Evolutionary conservation across 352 stramenopile species (phyloP), one percentile per base, ranked within the genome.

Genomic region (Phytopythium litorale): DNA sequence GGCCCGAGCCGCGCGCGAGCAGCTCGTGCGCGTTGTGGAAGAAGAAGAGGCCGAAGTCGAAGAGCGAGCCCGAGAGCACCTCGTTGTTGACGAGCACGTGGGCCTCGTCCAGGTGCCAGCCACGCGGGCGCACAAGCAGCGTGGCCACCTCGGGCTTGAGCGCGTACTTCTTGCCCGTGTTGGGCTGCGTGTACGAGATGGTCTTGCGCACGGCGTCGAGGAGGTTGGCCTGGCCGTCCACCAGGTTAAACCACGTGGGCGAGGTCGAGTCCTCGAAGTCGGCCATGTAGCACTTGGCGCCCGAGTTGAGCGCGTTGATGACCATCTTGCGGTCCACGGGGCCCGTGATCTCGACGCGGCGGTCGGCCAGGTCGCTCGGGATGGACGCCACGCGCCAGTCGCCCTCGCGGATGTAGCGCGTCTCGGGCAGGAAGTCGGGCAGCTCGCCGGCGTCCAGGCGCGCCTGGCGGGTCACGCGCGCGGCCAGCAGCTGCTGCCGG

Each of bases 31-130:
- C 89, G 70, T 99, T 99, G 80, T 98, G 94, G 73, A 97, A 98
- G 68, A 98, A 98, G 80, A 97, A 98, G 37, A 99, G 73, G 43
- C 84, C 92, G 75, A 99, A 99, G 77, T 99, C 94, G 70, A 99
- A 97, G 42, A 98, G 79, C 64, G 89, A 92, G 58, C 91, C 94
- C 53, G 89, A 98, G 53, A 97, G 83, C 54, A 97, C 80, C 60
- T 93, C 75, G 56, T 95, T 93, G 75, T 98, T 97, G 19, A 99
- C 87, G 6, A 93, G 91, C 60, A 98, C 79, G 65, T 98, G 93
- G 45, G 89, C 92, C 69, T 98, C 94, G 64, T 98, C 92, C 49
- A 98, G 73, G 73, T 98, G 96, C 93, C 93, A 98, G 30, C 94
- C 93, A 50, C 96, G 79, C 23, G 87, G 96, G 45, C 96, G 91